A percentile compares a stretch with the other conserved stretches of the same genome.
phyloP scores from a whole-genome alignment of 1,284 basidiomycete species.

The Phlebopus sp. region DNA sequence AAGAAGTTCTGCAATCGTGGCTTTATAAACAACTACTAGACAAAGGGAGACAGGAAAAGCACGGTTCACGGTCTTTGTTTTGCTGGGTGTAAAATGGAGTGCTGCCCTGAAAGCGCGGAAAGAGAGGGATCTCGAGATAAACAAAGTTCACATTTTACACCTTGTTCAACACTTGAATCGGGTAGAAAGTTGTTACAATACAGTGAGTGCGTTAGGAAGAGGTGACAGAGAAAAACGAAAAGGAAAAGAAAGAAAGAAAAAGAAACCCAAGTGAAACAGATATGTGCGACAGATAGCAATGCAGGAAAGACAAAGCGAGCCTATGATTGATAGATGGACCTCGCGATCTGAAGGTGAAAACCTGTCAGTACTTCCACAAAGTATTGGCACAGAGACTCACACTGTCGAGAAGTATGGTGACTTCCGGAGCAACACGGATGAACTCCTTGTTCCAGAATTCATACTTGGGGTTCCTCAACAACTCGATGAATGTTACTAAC shows the following conservation, averaged over 20 bases:
- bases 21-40: slow-evolving; percentile 8
- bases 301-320: slow-evolving; percentile 49
- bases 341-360: slow-evolving; percentile 52
- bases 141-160: slow-evolving; percentile 47
- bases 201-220: slow-evolving; percentile 51
- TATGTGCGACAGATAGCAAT: slow-evolving; percentile 47
- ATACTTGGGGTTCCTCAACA: slow-evolving; percentile 80
- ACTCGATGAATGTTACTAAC: slow-evolving; percentile 89
- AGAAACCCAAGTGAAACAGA: slow-evolving; percentile 47
- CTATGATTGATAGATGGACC: slow-evolving; percentile 73
- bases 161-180: slow-evolving; percentile 55
- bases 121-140: slow-evolving; percentile 31
- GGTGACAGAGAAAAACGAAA: slow-evolving; percentile 26
- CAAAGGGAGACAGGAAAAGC: slow-evolving; percentile 11
- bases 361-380: slow-evolving; percentile 6
- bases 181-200: slow-evolving; percentile 71
- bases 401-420: slow-evolving; percentile 76
- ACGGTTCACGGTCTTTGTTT: slow-evolving; percentile 12
- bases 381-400: slow-evolving; percentile 45
- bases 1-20: slow-evolving; percentile 4
- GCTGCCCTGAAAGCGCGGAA: background rate
- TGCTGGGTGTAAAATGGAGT: slow-evolving; percentile 14
- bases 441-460: slow-evolving; percentile 87
- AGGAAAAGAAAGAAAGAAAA: slow-evolving; percentile 32
- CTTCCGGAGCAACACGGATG: slow-evolving; percentile 76